Evolutionary conservation across 202 grass and related monocot genomes (phyloP), one percentile per base, ranked within the genome.

Genomic region (Carex sylvatica): DNA sequence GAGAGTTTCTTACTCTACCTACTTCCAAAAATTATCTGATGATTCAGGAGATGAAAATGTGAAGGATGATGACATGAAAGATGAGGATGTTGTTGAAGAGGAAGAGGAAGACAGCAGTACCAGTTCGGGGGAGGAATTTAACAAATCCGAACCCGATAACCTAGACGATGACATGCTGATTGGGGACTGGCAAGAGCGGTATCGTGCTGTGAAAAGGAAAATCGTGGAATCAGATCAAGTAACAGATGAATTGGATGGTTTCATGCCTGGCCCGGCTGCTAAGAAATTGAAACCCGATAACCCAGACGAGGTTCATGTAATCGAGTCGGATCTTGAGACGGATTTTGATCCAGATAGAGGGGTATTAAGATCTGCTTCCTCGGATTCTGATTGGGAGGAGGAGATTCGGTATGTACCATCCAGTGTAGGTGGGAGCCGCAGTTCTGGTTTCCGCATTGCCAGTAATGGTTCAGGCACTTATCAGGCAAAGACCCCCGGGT

Each of bases 21-120:
- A 92, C 74, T 92, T 94, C 85, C 85, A 94, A 64, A 83, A 65
- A 28, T 79, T 92, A 67, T 94, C 92, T 63, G 92, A 94, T 83
- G 92, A 94, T 78, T 90, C 87, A 15, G 78, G 87, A 84, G 89
- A 84, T 62, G 83, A 92, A 76, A 86, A 92, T 62, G 83, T 90
- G 70, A 86, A 92, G 1, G 87, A 89, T 11, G 85, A 91, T 56
- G 92, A 91, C 77, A 83, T 69, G 23, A 28, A 84, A 75, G 92
- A 94, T 63, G 85, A 84, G 23, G 92, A 94, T 75, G 75, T 85
- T 58, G 87, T 91, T 49, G 85, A 75, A 22, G 86, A 83, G 3
- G 87, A 78, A 3, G 86, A 83, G 2, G 86, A 80, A 5, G 42
- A 81, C 26, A 78, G 51, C 35, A 75, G 51, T 44, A 70, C 30